Evolutionary conservation across 1,284 basidiomycete genomes (phyloP).

Genomic region (Ceratobasidium sp.): DNA sequence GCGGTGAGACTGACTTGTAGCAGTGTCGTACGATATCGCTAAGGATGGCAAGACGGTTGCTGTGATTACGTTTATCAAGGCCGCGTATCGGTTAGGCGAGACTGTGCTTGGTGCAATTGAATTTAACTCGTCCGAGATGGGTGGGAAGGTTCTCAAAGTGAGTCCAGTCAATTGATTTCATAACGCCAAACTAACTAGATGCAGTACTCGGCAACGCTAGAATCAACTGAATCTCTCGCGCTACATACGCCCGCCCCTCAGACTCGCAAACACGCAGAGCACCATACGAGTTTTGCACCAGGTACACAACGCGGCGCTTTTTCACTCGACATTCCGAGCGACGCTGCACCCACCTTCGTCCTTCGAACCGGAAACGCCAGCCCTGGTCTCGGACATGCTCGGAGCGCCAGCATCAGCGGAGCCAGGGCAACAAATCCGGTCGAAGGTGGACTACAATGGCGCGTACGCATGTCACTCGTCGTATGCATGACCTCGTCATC

Average conservation of each 20-base stretch:
- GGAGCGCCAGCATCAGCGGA: constrained; percentile 35
- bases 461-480: constrained; percentile 66
- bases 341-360: constrained; percentile 81
- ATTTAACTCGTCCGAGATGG: constrained; percentile 67
- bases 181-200: not conserved
- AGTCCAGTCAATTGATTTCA: constrained; percentile 40
- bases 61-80: constrained; percentile 88
- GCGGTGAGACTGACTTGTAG: not conserved
- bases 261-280: constrained; percentile 78
- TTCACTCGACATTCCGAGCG: constrained; percentile 85
- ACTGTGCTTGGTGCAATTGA: constrained; percentile 87
- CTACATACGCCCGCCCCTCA: constrained; percentile 52
- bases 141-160: constrained; percentile 76
- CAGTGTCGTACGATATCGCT: constrained; percentile 90
- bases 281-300: constrained; percentile 74
- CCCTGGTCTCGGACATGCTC: not conserved
- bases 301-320: constrained; percentile 79
- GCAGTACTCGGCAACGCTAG: constrained; percentile 82
- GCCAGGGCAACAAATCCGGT: constrained; percentile 39
- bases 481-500: constrained; percentile 53
- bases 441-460: constrained; percentile 83
- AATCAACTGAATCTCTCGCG: constrained; percentile 84
- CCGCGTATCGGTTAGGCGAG: constrained; percentile 87
- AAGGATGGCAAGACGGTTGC: constrained; percentile 89
- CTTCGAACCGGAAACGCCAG: constrained; percentile 53